Evolutionary conservation across 192 early-diverging fungal genomes (phyloP), one percentile per base, ranked within the genome.

Genomic region (Physocladia obscura): DNA sequence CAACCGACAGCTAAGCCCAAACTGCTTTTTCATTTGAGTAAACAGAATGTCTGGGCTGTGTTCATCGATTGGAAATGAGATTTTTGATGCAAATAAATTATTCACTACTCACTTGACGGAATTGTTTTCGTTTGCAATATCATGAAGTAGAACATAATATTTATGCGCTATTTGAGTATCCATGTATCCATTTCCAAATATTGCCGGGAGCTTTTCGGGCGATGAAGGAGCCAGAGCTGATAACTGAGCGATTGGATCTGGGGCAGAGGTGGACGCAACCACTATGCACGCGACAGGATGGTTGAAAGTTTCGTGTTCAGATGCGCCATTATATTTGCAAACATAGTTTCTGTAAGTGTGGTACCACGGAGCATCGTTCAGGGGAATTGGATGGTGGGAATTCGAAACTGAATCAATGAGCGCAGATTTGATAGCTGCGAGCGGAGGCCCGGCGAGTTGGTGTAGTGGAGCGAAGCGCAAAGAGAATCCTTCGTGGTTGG

Each of bases 271-370:
- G 0, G 83, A 95, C 19, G 76, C 84, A 29, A 54, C 8, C 3
- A 13, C 58, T 74, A 55, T 75, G 71, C 93, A 92, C 31, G 92
- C 94, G 3, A 97, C 89, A 1, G 97, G 97, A 76, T 97, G 94
- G 48, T 93, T 90, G 71, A 98, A 97, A 3, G 92, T 88, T 73
- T 96, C 94, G 65, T 97, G 94, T 67, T 97, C 95, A 0, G 91
- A 88, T 8, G 87, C 77, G 15, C 88, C 90, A 69, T 83, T 81
- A 30, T 81, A 77, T 62, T 76, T 77, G 21, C 89, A 83, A 30
- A 91, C 70, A 15, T 80, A 68, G 37, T 88, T 71, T 22, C 92
- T 80, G 76, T 93, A 95, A 65, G 81, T 67, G 13, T 84, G 68
- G 78, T 94, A 98, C 94, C 94, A 96, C 19, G 96, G 96, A 17